Evolutionary conservation across 331 rosid species (phyloP).

Genomic region (Malus hybrid): DNA sequence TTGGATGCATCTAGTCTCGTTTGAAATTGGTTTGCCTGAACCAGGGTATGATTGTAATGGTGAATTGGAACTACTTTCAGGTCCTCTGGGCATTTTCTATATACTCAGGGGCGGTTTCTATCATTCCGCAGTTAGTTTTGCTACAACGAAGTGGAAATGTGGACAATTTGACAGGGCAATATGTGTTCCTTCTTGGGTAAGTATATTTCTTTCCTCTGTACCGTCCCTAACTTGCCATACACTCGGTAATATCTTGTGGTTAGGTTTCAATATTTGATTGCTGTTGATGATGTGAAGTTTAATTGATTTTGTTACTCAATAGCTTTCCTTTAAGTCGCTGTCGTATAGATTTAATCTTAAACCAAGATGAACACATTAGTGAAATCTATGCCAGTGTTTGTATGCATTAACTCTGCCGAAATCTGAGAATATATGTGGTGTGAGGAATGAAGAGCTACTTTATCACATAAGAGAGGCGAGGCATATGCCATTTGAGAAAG

Average conservation of each 20-base stretch:
- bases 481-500: not conserved
- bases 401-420: not conserved
- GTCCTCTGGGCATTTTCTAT: constrained; percentile 91
- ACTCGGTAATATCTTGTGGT: not conserved
- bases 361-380: not conserved
- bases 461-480: not conserved
- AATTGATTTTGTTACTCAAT: not conserved
- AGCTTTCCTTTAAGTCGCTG: not conserved
- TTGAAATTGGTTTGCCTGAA: not conserved
- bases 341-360: not conserved
- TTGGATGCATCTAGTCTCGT: not conserved
- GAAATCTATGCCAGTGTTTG: not conserved
- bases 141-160: constrained; percentile 90
- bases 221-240: not conserved
- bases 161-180: constrained; percentile 90
- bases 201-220: constrained; percentile 2
- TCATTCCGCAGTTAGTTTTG: constrained; percentile 85
- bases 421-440: not conserved
- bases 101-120: constrained; percentile 89
- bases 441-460: not conserved
- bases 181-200: constrained; percentile 89
- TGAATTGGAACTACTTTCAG: constrained; percentile 33
- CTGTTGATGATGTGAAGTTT: not conserved
- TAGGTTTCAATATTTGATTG: not conserved
- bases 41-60: constrained; percentile 5